Percentiles rank a stretch among this genome's conserved stretches.
Evolutionary conservation across 2,329 filamentous ascomycete genomes (phyloP).

Genomic region (Dactylellina leptospora): DNA sequence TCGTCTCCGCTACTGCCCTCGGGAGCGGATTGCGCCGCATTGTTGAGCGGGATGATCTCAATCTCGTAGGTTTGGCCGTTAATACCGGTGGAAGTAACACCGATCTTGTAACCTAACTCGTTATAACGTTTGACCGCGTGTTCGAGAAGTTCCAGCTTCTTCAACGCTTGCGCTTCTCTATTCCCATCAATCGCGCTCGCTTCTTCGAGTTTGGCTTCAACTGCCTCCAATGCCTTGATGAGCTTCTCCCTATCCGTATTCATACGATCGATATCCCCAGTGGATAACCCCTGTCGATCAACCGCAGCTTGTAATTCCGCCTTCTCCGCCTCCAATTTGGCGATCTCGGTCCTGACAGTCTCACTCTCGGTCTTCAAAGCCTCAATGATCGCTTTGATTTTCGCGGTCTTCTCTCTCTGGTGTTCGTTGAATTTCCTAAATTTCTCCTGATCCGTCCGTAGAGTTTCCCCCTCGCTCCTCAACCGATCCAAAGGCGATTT

Average conservation of each 20-base stretch:
- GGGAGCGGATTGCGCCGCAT: slow-evolving; percentile 64
- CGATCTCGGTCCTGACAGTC: slow-evolving; percentile 77
- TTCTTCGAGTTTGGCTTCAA: slow-evolving; percentile 80
- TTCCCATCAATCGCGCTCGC: slow-evolving; percentile 73
- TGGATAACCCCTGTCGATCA: slow-evolving; percentile 91
- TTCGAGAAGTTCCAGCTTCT: slow-evolving; percentile 91
- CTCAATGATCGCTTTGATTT: slow-evolving; percentile 81
- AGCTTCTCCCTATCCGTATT: slow-evolving; percentile 91
- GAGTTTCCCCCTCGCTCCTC: slow-evolving; percentile 88
- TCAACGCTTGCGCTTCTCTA: slow-evolving; percentile 85
- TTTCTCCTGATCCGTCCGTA: slow-evolving; percentile 93
- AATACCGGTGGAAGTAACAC: slow-evolving; percentile 84
- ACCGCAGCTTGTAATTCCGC: slow-evolving; percentile 81
- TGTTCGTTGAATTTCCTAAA: slow-evolving; percentile 93
- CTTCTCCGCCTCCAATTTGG: slow-evolving; percentile 83
- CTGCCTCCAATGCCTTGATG: slow-evolving; percentile 84
- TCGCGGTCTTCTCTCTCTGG: slow-evolving; percentile 84
- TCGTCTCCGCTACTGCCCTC: slow-evolving; percentile 63
- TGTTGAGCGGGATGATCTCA: slow-evolving; percentile 68
- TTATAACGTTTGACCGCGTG: slow-evolving; percentile 90
- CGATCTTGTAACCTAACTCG: slow-evolving; percentile 90
- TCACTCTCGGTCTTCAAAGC: slow-evolving; percentile 87
- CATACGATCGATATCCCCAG: slow-evolving; percentile 99
- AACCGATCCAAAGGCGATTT: slow-evolving; percentile 75
- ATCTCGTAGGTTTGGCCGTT: slow-evolving; percentile 89